Evolutionary conservation across 75 land plant species (phyloP).

Genomic region (Pseudotsuga menziesii): DNA sequence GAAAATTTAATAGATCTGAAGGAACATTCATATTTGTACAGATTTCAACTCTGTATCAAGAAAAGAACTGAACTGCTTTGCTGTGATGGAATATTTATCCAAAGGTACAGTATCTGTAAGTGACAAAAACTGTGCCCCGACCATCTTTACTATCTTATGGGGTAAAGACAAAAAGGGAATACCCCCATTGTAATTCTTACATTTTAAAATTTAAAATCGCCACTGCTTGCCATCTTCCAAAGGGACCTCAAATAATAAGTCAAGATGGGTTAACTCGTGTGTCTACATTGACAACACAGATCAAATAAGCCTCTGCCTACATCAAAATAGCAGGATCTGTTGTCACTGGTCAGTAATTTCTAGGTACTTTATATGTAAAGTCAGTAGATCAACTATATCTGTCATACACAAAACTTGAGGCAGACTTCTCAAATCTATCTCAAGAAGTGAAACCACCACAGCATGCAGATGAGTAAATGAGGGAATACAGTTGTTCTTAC

Average conservation of each 20-base stretch:
- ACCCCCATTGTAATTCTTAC: neutral
- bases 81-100: neutral
- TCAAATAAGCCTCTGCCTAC: neutral
- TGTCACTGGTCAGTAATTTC: neutral
- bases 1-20: neutral
- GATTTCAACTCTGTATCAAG: neutral
- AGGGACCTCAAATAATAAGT: constrained; percentile 2
- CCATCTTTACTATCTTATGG: neutral
- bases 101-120: constrained; percentile 8
- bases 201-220: constrained; percentile 3
- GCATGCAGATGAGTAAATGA: neutral
- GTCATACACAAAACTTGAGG: neutral
- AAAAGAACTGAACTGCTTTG: neutral
- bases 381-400: neutral
- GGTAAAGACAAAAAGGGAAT: constrained; percentile 9
- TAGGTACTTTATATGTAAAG: neutral
- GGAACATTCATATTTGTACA: neutral
- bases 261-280: neutral
- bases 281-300: neutral
- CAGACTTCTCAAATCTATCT: neutral
- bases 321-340: neutral
- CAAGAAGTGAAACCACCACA: neutral
- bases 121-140: neutral
- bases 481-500: constrained; percentile 1
- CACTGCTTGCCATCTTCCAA: neutral